Percentiles rank a stretch among this genome's conserved stretches.
Conservation (phyloP, 2,329 filamentous ascomycete genomes). For the Botrytis squamosa region DNA sequence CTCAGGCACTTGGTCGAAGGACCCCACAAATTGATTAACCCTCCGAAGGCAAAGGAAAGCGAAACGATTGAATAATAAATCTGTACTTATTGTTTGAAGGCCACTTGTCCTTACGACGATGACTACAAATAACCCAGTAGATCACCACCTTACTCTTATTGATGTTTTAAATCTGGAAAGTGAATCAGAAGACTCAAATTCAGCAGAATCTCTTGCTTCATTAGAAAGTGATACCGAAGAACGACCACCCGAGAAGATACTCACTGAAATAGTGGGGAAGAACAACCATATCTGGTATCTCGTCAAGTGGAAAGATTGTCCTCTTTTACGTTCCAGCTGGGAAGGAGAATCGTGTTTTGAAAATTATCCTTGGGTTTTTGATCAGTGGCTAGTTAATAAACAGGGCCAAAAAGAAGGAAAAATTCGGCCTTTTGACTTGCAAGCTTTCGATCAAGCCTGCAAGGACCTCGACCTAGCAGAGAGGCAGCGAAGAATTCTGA, state of each 20-base stretch:
- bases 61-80: background rate
- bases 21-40: background rate
- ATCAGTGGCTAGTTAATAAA: constrained; percentile 35
- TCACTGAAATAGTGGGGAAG: constrained; percentile 33
- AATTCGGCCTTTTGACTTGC: constrained; percentile 35
- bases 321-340: constrained; percentile 38
- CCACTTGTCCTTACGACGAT: constrained; percentile 38
- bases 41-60: background rate
- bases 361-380: constrained; percentile 32
- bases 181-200: constrained; percentile 29
- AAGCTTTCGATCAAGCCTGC: constrained; percentile 33
- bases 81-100: constrained; percentile 18
- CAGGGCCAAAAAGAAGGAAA: constrained; percentile 36
- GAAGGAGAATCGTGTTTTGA: constrained; percentile 33
- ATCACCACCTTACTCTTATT: constrained; percentile 12
- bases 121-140: constrained; percentile 25
- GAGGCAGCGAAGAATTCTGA: constrained; percentile 32
- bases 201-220: constrained; percentile 37
- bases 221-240: constrained; percentile 38
- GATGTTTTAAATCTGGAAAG: constrained; percentile 30
- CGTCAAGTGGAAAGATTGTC: constrained; percentile 40
- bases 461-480: constrained; percentile 32
- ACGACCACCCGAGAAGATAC: constrained; percentile 36
- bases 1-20: background rate
- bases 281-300: constrained; percentile 36